Conservation (phyloP, 208 protist species). For the Paratrypanosoma confusum region DNA sequence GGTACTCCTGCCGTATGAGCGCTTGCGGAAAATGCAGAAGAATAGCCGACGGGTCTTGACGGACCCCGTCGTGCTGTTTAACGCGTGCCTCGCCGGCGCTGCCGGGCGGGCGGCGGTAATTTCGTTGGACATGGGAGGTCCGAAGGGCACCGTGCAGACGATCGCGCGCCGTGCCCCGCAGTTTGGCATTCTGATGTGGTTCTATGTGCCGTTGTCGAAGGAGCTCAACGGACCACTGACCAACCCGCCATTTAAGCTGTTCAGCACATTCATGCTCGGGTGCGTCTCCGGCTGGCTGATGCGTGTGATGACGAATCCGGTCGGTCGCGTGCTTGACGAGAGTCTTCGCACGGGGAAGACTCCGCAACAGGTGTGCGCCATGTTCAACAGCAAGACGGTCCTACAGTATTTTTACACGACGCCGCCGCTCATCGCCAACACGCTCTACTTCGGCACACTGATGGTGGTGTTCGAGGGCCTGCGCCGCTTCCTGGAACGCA, state of each 20-base stretch:
- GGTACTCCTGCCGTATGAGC: too few relatives aligned
- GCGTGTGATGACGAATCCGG: slow-evolving; percentile 76
- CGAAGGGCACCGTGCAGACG: slow-evolving; percentile 60
- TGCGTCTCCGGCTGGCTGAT: slow-evolving; percentile 69
- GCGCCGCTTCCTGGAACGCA: slow-evolving; percentile 77
- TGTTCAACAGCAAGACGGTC: slow-evolving; percentile 71
- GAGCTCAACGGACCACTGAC: slow-evolving; percentile 49
- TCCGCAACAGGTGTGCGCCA: slow-evolving; percentile 28
- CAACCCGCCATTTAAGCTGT: slow-evolving; percentile 59
- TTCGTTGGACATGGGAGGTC: slow-evolving; percentile 59
- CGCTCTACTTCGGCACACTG: slow-evolving; percentile 78
- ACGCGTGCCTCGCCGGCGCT: slow-evolving; percentile 54
- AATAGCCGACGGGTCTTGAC: slow-evolving; percentile 38
- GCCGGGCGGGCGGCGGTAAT: slow-evolving; percentile 41
- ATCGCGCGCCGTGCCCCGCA: slow-evolving; percentile 62
- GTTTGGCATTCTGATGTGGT: slow-evolving; percentile 79
- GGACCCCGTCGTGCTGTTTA: slow-evolving; percentile 74
- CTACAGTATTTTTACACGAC: slow-evolving; percentile 82
- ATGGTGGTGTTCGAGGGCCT: slow-evolving; percentile 82
- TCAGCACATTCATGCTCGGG: slow-evolving; percentile 72
- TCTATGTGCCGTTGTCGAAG: slow-evolving; percentile 61
- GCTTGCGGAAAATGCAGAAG: slow-evolving; percentile 48
- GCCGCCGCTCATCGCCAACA: slow-evolving; percentile 75
- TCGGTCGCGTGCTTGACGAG: slow-evolving; percentile 77
- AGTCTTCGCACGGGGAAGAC: slow-evolving; percentile 54